Evolutionary conservation across 106 monocot genomes (phyloP).

Genomic region (Narthecium ossifragum): DNA sequence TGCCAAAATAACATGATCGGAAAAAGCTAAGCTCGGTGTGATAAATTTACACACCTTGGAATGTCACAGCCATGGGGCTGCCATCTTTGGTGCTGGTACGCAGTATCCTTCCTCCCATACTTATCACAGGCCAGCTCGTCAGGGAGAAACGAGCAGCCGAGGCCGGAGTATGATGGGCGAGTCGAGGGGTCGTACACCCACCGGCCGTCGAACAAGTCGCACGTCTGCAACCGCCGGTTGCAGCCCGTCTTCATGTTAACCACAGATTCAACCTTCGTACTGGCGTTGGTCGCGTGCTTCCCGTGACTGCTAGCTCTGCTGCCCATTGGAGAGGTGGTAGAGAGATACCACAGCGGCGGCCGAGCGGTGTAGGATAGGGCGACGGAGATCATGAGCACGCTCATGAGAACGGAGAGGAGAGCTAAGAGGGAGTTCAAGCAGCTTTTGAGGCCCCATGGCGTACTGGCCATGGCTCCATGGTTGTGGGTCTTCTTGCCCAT

Average conservation of each 20-base stretch:
- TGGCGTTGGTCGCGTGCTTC: too few species aligned
- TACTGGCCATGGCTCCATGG: too few species aligned
- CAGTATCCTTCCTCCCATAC: constrained; percentile 34
- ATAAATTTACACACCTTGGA: constrained; percentile 39
- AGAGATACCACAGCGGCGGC: neutral
- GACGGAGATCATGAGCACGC: neutral
- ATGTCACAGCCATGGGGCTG: constrained; percentile 39
- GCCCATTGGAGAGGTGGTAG: neutral
- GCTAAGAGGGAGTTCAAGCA: constrained; percentile 1
- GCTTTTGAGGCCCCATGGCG: neutral
- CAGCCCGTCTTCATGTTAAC: constrained; percentile 31
- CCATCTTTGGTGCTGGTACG: constrained; percentile 46
- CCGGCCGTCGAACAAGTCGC: constrained; percentile 48
- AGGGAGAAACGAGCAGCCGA: constrained; percentile 33
- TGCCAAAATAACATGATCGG: too few species aligned
- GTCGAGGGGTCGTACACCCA: constrained; percentile 42
- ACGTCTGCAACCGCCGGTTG: constrained; percentile 19
- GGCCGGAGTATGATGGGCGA: constrained; percentile 29
- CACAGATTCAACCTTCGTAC: constrained; percentile 9
- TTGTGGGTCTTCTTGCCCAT: neutral
- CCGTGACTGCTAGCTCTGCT: neutral
- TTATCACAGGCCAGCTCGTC: constrained; percentile 35
- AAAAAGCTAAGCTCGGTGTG: too few species aligned
- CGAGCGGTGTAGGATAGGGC: neutral
- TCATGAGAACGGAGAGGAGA: neutral